Percentiles rank a stretch among this genome's conserved stretches.
These are phyloP conservation scores for Hypoxylon sp. DNA, from an alignment of 2,329 filamentous ascomycete genomes.

Conservation along the genomic window DNA sequence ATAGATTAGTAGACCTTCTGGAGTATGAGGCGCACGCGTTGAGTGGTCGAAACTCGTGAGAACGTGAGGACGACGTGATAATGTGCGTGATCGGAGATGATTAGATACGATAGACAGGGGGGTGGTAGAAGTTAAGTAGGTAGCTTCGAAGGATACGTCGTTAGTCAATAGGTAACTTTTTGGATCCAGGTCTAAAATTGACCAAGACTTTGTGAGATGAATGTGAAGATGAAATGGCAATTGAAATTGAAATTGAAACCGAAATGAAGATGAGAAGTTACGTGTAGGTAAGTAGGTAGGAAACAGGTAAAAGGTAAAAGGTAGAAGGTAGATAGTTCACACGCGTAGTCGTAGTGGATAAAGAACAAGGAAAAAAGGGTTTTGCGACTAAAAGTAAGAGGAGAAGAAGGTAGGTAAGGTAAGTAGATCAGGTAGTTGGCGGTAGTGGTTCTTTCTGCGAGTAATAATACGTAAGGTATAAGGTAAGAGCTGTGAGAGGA, in stretches of 20 bases:
- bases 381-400: slow-evolving; percentile 10
- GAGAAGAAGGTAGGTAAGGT: slow-evolving; percentile 1
- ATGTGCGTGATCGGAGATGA: slow-evolving; percentile 36
- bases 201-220: neutral
- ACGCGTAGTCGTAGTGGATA: slow-evolving; percentile 2
- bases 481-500: slow-evolving; percentile 5
- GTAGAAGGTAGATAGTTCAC: slow-evolving; percentile 1
- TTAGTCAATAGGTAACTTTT: slow-evolving; percentile 17
- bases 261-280: too few species aligned
- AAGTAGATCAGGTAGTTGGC: too few species aligned
- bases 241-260: too few species aligned
- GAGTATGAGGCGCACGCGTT: slow-evolving; percentile 26
- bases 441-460: slow-evolving; percentile 18
- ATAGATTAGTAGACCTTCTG: slow-evolving; percentile 5
- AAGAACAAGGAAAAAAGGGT: too few species aligned
- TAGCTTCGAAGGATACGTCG: slow-evolving; percentile 16
- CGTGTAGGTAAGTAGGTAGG: too few species aligned
- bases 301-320: slow-evolving; percentile 2
- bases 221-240: neutral
- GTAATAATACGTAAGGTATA: slow-evolving; percentile 21
- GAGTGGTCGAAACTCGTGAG: slow-evolving; percentile 19
- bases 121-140: slow-evolving; percentile 20
- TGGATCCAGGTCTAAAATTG: neutral
- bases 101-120: slow-evolving; percentile 18
- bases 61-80: slow-evolving; percentile 27